These are phyloP conservation scores for Celoporthe dispersa DNA, from an alignment of 2,329 filamentous ascomycete species.

Conservation along the genomic window DNA sequence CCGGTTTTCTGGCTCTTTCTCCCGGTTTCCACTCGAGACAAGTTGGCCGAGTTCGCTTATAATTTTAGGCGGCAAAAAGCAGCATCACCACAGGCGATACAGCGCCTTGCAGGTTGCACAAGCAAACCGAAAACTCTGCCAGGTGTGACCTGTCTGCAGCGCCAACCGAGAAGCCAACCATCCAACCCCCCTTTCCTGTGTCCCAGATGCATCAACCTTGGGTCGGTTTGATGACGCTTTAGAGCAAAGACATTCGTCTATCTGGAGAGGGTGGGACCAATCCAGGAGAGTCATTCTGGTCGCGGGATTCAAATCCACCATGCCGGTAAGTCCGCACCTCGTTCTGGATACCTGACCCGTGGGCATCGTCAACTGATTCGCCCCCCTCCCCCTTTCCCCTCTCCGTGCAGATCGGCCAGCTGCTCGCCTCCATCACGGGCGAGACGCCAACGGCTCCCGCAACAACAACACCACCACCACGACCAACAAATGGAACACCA, in stretches of 20 bases:
- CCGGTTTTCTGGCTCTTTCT: not conserved
- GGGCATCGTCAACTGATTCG: slow-evolving; percentile 20
- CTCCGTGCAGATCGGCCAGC: slow-evolving; percentile 53
- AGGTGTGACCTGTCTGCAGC: slow-evolving; percentile 18
- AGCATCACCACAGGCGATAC: slow-evolving; percentile 18
- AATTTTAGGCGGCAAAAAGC: slow-evolving; percentile 3
- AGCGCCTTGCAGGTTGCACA: slow-evolving; percentile 14
- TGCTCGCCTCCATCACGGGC: slow-evolving; percentile 66
- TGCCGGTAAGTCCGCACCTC: slow-evolving; percentile 42
- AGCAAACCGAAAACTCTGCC: slow-evolving; percentile 20
- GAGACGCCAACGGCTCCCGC: slow-evolving; percentile 46
- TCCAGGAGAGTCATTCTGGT: slow-evolving; percentile 18
- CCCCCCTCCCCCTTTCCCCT: not conserved
- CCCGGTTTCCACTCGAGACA: not conserved
- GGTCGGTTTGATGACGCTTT: slow-evolving; percentile 37
- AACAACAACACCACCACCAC: slow-evolving; percentile 29
- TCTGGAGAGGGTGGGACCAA: slow-evolving; percentile 28
- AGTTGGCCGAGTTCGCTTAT: not conserved
- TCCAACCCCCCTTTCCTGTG: not conserved
- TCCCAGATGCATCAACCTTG: slow-evolving; percentile 27
- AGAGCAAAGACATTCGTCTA: slow-evolving; percentile 22
- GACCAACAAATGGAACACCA: slow-evolving; percentile 21
- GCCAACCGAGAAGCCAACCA: slow-evolving; percentile 3
- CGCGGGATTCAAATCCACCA: slow-evolving; percentile 34
- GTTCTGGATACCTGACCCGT: not conserved